Percentiles rank a stretch among this genome's conserved stretches.
phyloP scores from a whole-genome alignment of 768 basidiomycete genomes.

The Calvatia gigantea region DNA sequence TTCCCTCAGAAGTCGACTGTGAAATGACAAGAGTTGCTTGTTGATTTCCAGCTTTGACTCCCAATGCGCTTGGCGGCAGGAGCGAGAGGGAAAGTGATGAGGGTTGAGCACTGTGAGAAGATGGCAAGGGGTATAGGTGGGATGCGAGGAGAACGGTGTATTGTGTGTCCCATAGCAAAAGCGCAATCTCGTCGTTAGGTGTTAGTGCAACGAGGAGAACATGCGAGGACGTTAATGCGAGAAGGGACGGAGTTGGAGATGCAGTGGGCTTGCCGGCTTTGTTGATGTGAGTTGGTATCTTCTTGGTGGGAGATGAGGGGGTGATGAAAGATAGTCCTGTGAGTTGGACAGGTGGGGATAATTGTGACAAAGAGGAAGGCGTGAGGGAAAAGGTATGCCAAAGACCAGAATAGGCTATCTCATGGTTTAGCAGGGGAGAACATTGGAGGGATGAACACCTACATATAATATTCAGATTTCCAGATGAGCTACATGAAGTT shows the following conservation, averaged over 20 bases:
- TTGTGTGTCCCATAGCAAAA: slow-evolving; percentile 69
- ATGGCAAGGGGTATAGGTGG: slow-evolving; percentile 47
- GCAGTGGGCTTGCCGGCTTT: slow-evolving; percentile 22
- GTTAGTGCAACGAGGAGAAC: slow-evolving; percentile 48
- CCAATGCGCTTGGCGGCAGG: slow-evolving; percentile 15
- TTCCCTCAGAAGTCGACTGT: slow-evolving; percentile 18
- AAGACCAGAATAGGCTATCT: slow-evolving; percentile 26
- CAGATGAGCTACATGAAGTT: slow-evolving; percentile 43
- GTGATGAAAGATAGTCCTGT: slow-evolving; percentile 27
- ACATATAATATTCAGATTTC: slow-evolving; percentile 50
- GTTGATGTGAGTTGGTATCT: slow-evolving; percentile 18
- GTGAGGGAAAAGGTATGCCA: slow-evolving; percentile 8
- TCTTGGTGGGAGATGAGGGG: slow-evolving; percentile 18
- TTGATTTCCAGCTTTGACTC: slow-evolving; percentile 18
- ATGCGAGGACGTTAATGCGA: slow-evolving; percentile 55
- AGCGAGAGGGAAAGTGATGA: slow-evolving; percentile 20
- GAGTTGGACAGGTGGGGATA: slow-evolving; percentile 27
- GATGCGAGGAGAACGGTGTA: slow-evolving; percentile 62
- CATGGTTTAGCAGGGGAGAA: not conserved
- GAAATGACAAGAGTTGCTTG: slow-evolving; percentile 54
- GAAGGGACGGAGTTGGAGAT: slow-evolving; percentile 17
- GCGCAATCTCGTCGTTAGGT: slow-evolving; percentile 39
- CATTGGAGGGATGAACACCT: slow-evolving; percentile 16
- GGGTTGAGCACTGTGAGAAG: slow-evolving; percentile 28
- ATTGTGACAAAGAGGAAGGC: slow-evolving; percentile 25